Base-by-base conservation (phyloP, 2,329 filamentous ascomycete genomes). In the Camillea tinctor region DNA sequence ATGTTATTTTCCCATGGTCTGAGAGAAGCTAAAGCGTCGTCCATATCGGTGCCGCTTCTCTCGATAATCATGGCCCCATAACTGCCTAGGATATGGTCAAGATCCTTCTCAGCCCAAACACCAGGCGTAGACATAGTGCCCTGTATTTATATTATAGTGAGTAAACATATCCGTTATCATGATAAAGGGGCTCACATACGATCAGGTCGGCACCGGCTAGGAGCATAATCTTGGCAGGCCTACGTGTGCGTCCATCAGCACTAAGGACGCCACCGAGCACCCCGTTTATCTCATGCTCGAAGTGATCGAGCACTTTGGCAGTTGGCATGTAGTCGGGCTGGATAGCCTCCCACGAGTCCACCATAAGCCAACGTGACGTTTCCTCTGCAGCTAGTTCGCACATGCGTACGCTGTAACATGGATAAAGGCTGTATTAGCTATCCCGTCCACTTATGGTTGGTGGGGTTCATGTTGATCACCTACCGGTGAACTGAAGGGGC, bases 321-420 rank as follows among this genome's bases (percentile, higher is more conserved):
- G 94, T 98, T 17, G 93, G 92, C 63, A 92, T 88, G 73, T 97
- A 98, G 66, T 90, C 84, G 70, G 88, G 85, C 77, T 96, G 88
- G 69, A 90, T 80, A n/a, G 92, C 90, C 80, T 97, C 93, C 89
- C 91, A 96, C 0, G 90, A 87, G 73, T 96, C 92, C 52, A 95
- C 91, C 87, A 92, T 92, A 61, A 96, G 81, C 88, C 90, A 93
- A 68, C 87, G 86, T 55, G 88, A 88, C 55, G 90, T 88, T 67
- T 90, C 83, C 67, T 88, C 84, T 22, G 92, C 88, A 7, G 92
- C 93, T 44, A 96, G 81, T 69, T 90, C 85, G 75, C 92, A 96
- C 93, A 97, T 97, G 64, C 89, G 87, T 65, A 95, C 84, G 67
- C 85, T 86, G 52, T 44, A 17, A 13, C 17, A 21, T 52, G 50